Base-by-base conservation (phyloP, 1,284 basidiomycete species). In the Tylopilus sp. region DNA sequence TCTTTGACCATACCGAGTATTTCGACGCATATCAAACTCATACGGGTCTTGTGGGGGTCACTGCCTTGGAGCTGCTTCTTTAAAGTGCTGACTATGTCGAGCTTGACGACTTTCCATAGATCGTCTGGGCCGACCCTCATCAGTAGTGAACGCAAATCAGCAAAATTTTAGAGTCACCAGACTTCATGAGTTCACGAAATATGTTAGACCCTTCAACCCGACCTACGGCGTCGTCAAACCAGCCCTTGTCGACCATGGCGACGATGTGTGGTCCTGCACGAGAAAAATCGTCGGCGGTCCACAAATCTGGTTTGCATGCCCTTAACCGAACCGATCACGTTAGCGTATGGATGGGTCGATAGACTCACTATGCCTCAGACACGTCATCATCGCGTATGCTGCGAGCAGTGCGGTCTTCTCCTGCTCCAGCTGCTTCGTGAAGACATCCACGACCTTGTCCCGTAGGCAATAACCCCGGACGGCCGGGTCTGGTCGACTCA, bases 161-260 rank as follows among this genome's bases (percentile, higher is more conserved):
- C 11, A 21, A 37, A 20, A 7, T 11, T 4, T 10, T 15, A 18
- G 8, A 14, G 11, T 34, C 36, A 55, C 52, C 47, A 14, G 26
- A 44, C 6, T 4, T 10, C 48, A 55, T 38, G 26, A 55, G 48
- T 17, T 33, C n/a, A 17, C 38, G 1, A 7, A 53, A 52, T 8
- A 53, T 37, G 4, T 42, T 4, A 7, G 6, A 38, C 0, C 51
- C 51, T 38, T 43, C 50, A 7, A 56, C 30, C 15, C 15, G 55
- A 12, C 55, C 56, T 1, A 57, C 17, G 29, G 51, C 46, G 18
- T 50, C 55, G 15, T 57, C 55, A 43, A 56, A 57, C 50, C 50
- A 57, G 24, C 35, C 47, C 6, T 49, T 49, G 20, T 48, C 12
- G 14, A 56, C 2, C 47, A 53, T 47, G 15, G 11, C 3, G 21